These are phyloP conservation scores for Silene latifolia DNA, from an alignment of 148 eudicot genomes.

Conservation along the genomic window DNA sequence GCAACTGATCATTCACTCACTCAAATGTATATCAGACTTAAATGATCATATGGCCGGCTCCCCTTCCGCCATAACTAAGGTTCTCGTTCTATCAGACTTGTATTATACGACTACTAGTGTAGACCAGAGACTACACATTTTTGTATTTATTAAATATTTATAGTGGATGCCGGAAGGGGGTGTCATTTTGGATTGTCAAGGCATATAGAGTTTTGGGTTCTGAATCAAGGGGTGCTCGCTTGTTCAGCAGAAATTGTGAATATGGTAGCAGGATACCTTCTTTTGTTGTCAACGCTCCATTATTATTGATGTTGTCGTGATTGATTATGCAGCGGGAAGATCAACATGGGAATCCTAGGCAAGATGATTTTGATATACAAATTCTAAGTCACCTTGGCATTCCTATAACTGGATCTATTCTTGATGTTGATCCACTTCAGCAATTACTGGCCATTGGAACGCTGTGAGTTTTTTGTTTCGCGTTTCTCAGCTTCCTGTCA, in stretches of 20 bases:
- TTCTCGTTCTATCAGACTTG: too few relatives aligned
- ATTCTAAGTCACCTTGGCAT: constrained; percentile 55
- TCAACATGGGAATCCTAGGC: constrained; percentile 25
- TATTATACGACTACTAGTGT: too few relatives aligned
- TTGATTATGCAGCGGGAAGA: constrained; percentile 28
- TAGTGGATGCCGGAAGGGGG: neutral
- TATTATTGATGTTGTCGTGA: neutral
- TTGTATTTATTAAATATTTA: neutral
- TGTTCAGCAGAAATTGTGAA: neutral
- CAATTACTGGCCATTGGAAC: constrained; percentile 72
- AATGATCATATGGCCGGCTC: too few relatives aligned
- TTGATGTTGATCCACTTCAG: constrained; percentile 75
- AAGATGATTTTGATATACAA: constrained; percentile 40
- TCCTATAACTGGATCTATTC: constrained; percentile 59
- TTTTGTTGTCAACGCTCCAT: neutral
- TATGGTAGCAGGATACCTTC: neutral
- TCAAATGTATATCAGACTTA: too few relatives aligned
- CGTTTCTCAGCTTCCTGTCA: too few relatives aligned
- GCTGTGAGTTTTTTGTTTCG: constrained; percentile 41
- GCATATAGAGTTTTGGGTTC: too few relatives aligned
- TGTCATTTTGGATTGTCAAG: neutral
- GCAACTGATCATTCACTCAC: too few relatives aligned
- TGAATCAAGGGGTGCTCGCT: too few relatives aligned
- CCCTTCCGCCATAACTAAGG: too few relatives aligned
- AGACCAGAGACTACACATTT: too few relatives aligned